Evolutionary conservation across 805 yeast genomes (phyloP).

Genomic region (Yueomyces sinensis): DNA sequence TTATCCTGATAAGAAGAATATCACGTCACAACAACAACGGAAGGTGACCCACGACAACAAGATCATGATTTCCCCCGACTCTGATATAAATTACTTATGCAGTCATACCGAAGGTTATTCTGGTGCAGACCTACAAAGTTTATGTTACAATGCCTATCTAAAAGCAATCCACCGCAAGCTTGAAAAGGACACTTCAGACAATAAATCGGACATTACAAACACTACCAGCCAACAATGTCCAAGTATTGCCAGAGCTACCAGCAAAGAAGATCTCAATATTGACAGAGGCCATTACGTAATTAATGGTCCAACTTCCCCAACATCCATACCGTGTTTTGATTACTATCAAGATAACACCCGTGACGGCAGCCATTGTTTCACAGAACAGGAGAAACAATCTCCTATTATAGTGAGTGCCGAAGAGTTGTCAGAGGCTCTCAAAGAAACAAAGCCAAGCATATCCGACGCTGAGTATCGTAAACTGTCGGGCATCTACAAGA

Average conservation of each 20-base stretch:
- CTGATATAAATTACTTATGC: constrained; percentile 45
- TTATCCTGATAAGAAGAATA: no score
- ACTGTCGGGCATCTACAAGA: constrained; percentile 48
- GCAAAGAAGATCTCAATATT: no score
- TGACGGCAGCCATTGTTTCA: no score
- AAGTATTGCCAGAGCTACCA: no score
- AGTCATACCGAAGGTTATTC: constrained; percentile 59
- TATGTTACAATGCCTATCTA: constrained; percentile 82
- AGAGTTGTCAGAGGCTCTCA: constrained; percentile 50
- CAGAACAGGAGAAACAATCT: no score
- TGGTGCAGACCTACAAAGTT: constrained; percentile 91
- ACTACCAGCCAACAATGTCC: no score
- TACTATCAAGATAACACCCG: no score
- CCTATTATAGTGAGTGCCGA: constrained; percentile 27
- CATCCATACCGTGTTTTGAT: no score
- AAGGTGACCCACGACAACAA: constrained; percentile 11
- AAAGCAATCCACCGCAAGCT: constrained; percentile 69
- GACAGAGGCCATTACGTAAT: no score
- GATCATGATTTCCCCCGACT: constrained; percentile 37
- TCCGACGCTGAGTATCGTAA: constrained; percentile 58
- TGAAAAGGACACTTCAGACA: no score
- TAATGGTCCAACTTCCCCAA: no score
- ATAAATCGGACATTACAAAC: no score
- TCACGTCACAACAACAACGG: constrained; percentile 32
- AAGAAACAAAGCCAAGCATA: constrained; percentile 82